Evolutionary conservation across 768 basidiomycete genomes (phyloP), one percentile per base, ranked within the genome.

Genomic region (Phaeotremella fagi): DNA sequence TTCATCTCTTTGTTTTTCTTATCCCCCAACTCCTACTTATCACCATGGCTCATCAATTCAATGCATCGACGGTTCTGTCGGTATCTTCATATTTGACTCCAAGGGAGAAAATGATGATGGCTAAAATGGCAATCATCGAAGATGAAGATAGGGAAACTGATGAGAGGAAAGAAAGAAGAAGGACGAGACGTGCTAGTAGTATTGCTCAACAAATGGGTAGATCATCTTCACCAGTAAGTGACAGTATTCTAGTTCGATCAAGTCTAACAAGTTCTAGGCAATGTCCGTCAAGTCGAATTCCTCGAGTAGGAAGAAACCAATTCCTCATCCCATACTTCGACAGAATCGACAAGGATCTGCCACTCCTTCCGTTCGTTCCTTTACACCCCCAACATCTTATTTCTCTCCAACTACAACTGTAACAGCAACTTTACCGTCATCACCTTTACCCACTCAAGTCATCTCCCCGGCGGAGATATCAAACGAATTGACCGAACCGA

Each of bases 31-130:
- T n/a, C n/a, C n/a, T n/a, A n/a, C n/a, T n/a, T n/a, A n/a, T n/a
- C n/a, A n/a, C 38, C 38, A 41, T 41, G 38, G 38, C 38, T 20
- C 18, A 7, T 20, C 7, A 12, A 18, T 41, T 41, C 7, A 41
- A 41, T 18, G 38, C 38, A 7, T 6, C 7, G 6, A 41, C 38
- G 38, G 38, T 41, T 6, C 18, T 41, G 38, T 12, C 9, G 38
- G 33, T n/a, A n/a, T 41, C 48, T 15, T 22, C 48, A 36, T 37
- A 20, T 20, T 20, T 25, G 18, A 54, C 29, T 22, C 46, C 47
- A 42, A 50, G 55, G 20, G 55, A 56, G 26, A 33, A 25, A 26
- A 56, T 56, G 55, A 42, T 49, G n/a, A 43, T 56, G 16, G 49
- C 55, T 3, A 56, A 56, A 28, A 9, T 51, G 22, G 49, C 48